Evolutionary conservation across 2,329 filamentous ascomycete genomes (phyloP), one percentile per base, ranked within the genome.

Genomic region (Epichloe typhina): DNA sequence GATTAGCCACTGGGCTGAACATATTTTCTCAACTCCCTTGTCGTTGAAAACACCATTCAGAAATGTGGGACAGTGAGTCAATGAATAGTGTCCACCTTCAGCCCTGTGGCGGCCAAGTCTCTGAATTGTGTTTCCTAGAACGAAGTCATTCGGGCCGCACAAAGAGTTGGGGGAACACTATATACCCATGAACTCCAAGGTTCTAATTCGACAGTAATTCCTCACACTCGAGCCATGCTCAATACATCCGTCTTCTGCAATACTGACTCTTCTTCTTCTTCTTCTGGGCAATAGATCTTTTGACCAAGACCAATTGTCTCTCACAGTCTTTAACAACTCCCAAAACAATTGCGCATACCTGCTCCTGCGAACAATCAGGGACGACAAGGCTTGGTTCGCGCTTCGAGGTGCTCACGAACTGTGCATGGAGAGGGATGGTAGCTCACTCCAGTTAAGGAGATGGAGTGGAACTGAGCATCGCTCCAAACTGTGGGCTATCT

Each of bases 1-100:
- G 76, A 66, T 66, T 47, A 64, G 69, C 4, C 79, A 83, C 58
- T 83, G 80, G 80, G 77, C 79, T 5, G 73, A 80, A 56, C 71
- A 76, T 40, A 79, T 83, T 23, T 82, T 83, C 55, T 74, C 75
- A 1, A 66, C 74, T 19, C 74, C 75, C 0, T 64, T 79, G 39
- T 70, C 76, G 0, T 72, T 71, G 11, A 67, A 72, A 12, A 80
- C 76, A 4, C 66, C 69, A 5, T 62, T 81, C 4, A 23, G 19
- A 17, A 38, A 37, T 47, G 72, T 70, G 56, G 66, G 72, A 46
- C 55, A 66, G 12, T 62, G 59, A 47, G 50, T 49, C 54, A 56
- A 67, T 69, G 54, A 54, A 63, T 50, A 36, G 6, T 15, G 42
- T 31, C n/a, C 31, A n/a, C 35, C 19, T 42, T 43, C 26, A 13